phyloP scores from a whole-genome alignment of 106 monocot genomes.

The Narthecium ossifragum region DNA sequence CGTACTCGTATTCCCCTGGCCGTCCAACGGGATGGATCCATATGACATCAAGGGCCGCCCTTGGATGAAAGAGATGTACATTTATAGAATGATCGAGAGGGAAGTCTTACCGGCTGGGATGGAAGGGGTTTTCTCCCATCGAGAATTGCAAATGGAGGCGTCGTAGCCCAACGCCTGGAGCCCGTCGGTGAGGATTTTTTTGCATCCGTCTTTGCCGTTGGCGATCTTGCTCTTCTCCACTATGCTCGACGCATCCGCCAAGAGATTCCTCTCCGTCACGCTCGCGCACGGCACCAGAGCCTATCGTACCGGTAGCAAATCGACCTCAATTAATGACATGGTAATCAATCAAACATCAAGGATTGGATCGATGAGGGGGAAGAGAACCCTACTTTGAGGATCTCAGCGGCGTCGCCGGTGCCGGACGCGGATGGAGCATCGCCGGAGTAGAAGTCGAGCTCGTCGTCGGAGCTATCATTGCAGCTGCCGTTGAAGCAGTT shows the following conservation, averaged over 20 bases:
- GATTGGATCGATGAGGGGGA: background rate
- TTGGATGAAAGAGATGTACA: background rate
- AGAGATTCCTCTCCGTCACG: constrained; percentile 55
- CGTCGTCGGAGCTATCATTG: constrained; percentile 67
- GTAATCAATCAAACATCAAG: background rate
- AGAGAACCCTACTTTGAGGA: constrained; percentile 43
- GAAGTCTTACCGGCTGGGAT: constrained; percentile 44
- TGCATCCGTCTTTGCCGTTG: constrained; percentile 9
- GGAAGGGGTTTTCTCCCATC: constrained; percentile 48
- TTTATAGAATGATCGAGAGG: background rate
- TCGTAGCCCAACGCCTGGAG: constrained; percentile 50
- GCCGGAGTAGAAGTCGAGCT: constrained; percentile 18
- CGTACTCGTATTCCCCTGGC: constrained; percentile 59
- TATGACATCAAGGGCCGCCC: background rate
- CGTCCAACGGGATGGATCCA: background rate
- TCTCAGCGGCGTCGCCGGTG: constrained; percentile 27
- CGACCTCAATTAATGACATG: background rate
- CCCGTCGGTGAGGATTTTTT: constrained; percentile 24
- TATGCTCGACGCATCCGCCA: constrained; percentile 54
- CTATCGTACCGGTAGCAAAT: constrained; percentile 12
- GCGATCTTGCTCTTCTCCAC: constrained; percentile 26
- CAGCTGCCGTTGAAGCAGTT: constrained; percentile 80
- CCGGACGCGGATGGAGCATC: background rate
- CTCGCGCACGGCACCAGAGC: constrained; percentile 50
- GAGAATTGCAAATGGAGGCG: constrained; percentile 52